Evolutionary conservation across 2,329 filamentous ascomycete species (phyloP), one percentile per base, ranked within the genome.

Genomic region (Gnomoniopsis sp.): DNA sequence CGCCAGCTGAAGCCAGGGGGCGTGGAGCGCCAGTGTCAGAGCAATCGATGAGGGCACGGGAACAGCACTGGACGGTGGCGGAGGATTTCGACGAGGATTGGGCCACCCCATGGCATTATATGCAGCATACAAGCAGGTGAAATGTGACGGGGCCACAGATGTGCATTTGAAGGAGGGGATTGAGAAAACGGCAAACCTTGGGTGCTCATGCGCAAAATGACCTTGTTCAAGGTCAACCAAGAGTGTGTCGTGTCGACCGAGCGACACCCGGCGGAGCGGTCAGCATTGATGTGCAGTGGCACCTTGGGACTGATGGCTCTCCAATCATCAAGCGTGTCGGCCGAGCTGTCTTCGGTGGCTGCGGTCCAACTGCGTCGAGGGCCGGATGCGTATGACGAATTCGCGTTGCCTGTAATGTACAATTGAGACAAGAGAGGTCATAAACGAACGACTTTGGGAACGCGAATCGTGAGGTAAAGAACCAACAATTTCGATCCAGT

Each of bases 231-330:
- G 22, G 19, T 41, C 48, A 36, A 26, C 49, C 49, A 34, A 53
- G 48, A 8, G 26, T n/a, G 26, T n/a, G 49, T 53, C 23, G 48
- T 55, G 44, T 44, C 17, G 52, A 21, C 50, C 56, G 44, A 41
- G 55, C 51, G 36, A 47, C 53, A 56, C 50, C 53, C 49, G 57
- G 38, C 53, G 54, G 53, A 54, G 57, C 60, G 60, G 60, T 62
- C 60, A 62, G 57, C 50, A 49, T 22, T 46, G 46, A 53, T 61
- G 56, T 62, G 60, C 57, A 41, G 60, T 59, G 53, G 53, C 53
- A 59, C 57, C 57, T 62, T 41, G 44, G 49, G 30, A 59, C 49
- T 44, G 49, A 48, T 23, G 49, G 33, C 36, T 56, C 53, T 23
- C 60, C 60, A 59, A 62, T 62, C 57, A 59, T 26, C 30, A 34